A percentile compares a stretch with the other conserved stretches of the same genome.
Conservation (phyloP, 129 eudicot genomes). For the Kitagawia praeruptora region DNA sequence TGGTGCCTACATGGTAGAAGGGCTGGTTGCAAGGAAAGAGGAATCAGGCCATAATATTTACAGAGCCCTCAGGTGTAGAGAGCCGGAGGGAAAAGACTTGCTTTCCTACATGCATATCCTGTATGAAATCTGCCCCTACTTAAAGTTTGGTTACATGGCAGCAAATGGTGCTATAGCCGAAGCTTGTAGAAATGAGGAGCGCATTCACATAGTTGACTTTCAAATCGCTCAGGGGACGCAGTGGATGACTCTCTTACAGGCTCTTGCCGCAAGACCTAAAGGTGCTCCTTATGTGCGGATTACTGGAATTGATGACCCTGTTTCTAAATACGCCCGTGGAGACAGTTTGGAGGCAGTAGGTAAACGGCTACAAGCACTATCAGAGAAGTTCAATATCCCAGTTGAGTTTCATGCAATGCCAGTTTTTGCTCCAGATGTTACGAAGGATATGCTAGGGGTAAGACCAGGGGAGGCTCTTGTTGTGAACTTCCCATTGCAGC, state of each 20-base stretch:
- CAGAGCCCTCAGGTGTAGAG: slow-evolving; percentile 54
- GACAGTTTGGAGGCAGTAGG: slow-evolving; percentile 55
- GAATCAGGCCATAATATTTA: slow-evolving; percentile 63
- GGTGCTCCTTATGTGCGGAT: slow-evolving; percentile 85
- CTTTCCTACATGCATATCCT: slow-evolving; percentile 86
- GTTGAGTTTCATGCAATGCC: slow-evolving; percentile 73
- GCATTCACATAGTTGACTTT: slow-evolving; percentile 79
- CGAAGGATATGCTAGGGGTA: slow-evolving; percentile 59
- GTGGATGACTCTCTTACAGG: slow-evolving; percentile 88
- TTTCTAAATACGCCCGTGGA: slow-evolving; percentile 72
- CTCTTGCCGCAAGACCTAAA: slow-evolving; percentile 81
- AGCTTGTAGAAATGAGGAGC: slow-evolving; percentile 76
- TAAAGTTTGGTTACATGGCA: slow-evolving; percentile 92
- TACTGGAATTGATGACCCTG: slow-evolving; percentile 90
- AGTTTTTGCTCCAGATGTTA: slow-evolving; percentile 58
- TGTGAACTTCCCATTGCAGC: slow-evolving; percentile 81
- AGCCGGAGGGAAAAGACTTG: slow-evolving; percentile 73
- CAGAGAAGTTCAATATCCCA: slow-evolving; percentile 59
- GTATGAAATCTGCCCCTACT: slow-evolving; percentile 84
- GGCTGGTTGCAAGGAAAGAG: slow-evolving; percentile 75
- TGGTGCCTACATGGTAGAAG: slow-evolving; percentile 89
- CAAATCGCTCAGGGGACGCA: slow-evolving; percentile 90
- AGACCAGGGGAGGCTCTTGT: slow-evolving; percentile 77
- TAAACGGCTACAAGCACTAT: slow-evolving; percentile 47
- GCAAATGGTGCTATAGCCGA: slow-evolving; percentile 94